Evolutionary conservation across 306 rosid genomes (phyloP), one percentile per base, ranked within the genome.

Genomic region (Boehmeria nivea): DNA sequence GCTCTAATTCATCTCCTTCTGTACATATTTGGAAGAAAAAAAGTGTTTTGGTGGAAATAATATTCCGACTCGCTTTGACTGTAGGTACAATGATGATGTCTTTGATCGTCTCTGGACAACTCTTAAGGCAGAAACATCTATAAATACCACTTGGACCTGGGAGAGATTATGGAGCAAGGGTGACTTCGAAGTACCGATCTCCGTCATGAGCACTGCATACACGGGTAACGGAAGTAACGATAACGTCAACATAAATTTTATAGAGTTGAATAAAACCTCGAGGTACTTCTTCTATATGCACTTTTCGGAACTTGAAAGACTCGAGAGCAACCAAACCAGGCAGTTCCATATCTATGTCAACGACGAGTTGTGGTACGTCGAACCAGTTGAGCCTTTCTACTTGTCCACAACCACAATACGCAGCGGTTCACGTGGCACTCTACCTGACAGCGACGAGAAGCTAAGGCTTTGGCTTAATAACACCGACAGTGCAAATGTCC

Each of bases 31-130:
- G 1, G 6, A n/a, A n/a, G 6, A 17, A 3, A 3, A n/a, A 3
- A 3, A n/a, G 9, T 16, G 18, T 14, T 2, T 1, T n/a, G 0
- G 6, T 14, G 15, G 3, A 43, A 14, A 43, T 3, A 43, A n/a
- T 31, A 4, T 39, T 18, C n/a, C n/a, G n/a, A n/a, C 17, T 20
- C 21, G 20, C 4, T 38, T 15, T 3, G 3, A 21, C 3, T 51
- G 12, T 13, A 82, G 85, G 78, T 78, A 16, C 42, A 23, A 64
- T 1, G 53, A 75, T 12, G 85, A 78, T 22, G 14, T 3, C 8
- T 67, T 42, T 59, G 89, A 82, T 67, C 65, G 85, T 27, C 24
- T 73, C 3, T 82, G 89, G 85, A 3, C 0, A 26, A 66, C 77
- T 26, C 24, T 26, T 60, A 22, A 28, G 18, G 0, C 11, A 34